These are phyloP conservation scores for Peltaster fructicola DNA, from an alignment of 2,329 filamentous ascomycete species.

Conservation along the genomic window DNA sequence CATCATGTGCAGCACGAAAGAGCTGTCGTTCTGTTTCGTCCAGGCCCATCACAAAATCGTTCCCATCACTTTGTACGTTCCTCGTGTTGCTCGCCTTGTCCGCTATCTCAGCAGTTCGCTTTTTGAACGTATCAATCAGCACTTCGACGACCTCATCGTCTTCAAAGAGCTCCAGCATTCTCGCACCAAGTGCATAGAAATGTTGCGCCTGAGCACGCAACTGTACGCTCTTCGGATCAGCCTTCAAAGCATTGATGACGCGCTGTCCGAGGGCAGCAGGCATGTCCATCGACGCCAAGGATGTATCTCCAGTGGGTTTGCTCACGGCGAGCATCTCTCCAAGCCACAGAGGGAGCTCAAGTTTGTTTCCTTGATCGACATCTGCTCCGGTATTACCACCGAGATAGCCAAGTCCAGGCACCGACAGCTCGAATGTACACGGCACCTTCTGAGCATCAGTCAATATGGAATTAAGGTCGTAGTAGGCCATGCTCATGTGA, in stretches of 20 bases:
- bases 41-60: conserved; percentile 71
- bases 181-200: conserved; percentile 71
- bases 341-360: conserved; percentile 83
- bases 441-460: conserved; percentile 90
- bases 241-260: conserved; percentile 78
- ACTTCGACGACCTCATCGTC: conserved; percentile 62
- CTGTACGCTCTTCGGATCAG: conserved; percentile 72
- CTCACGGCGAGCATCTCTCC: conserved; percentile 74
- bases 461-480: conserved; percentile 68
- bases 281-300: conserved; percentile 64
- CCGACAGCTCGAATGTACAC: conserved; percentile 81
- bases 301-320: conserved; percentile 26
- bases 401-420: conserved; percentile 73
- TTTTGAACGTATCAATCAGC: conserved; percentile 52
- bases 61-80: conserved; percentile 28
- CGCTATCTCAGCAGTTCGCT: conserved; percentile 63
- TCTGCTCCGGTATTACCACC: conserved; percentile 59
- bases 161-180: conserved; percentile 81
- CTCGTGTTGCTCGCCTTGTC: conserved; percentile 49
- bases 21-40: conserved; percentile 72
- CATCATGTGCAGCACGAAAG: conserved; percentile 31
- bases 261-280: conserved; percentile 59
- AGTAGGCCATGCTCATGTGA: conserved; percentile 43
- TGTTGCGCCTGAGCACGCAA: conserved; percentile 67
- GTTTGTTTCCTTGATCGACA: conserved; percentile 62